Base-by-base conservation (phyloP, 1,139 yeast genomes). In the Candida tropicalis region DNA sequence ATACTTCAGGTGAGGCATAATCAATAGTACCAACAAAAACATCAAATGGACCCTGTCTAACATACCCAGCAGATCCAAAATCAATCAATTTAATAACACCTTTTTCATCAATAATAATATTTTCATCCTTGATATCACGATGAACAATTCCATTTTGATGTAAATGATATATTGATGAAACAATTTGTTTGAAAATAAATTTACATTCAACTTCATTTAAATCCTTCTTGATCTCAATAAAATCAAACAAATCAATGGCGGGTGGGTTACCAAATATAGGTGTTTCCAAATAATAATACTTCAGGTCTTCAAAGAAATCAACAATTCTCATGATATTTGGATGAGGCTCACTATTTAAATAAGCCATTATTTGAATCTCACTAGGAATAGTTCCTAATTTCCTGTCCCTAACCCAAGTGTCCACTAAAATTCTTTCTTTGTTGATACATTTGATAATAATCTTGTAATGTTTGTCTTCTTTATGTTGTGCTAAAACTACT, bases 1-100 rank as follows among this genome's bases (percentile, higher is more conserved):
- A 72, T 0, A 93, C 97, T 63, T 93, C 99, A 0, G 99, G 98
- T 0, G 97, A 95, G 0, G 98, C 98, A 62, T 91, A 93, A 62
- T 93, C 98, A 33, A 93, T 82, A 0, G 99, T 93, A 2, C 99
- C 99, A 2, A 93, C 98, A 66, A 93, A 93, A 9, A 91, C 96
- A 56, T 91, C 97, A 66, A 91, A 93, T 3, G 98, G 98, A 0
- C 98, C 98, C 64, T 84, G 91, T 51, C 79, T 81, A 17, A 83
- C 79, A 62, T 89, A 88, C 0, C 97, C 96, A 1, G 97, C 96
- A 43, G 96, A 84, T 0, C 99, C 99, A 65, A 90, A 93, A 65
- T 93, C 99, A 59, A 93, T 93, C 47, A 93, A 70, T 62, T 91
- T 91, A 45, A 89, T 83, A 28, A 82, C 70, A 3, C 88, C 88